Evolutionary conservation across 2,329 filamentous ascomycete genomes (phyloP).

Genomic region (Nectriaceae sp.): DNA sequence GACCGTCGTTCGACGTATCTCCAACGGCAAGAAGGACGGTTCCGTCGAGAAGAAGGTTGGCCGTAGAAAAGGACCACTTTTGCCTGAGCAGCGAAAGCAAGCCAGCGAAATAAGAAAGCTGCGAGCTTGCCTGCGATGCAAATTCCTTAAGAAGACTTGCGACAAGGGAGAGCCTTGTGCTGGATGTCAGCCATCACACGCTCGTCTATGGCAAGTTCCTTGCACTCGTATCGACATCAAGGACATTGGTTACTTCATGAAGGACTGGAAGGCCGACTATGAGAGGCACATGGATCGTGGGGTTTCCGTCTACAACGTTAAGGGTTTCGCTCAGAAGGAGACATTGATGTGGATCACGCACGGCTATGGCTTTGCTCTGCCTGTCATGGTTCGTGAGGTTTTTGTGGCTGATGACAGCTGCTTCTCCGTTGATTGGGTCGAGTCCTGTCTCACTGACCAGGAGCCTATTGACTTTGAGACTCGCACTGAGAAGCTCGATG

Average conservation of each 20-base stretch:
- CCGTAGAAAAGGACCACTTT: constrained; percentile 82
- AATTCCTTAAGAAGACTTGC: constrained; percentile 98
- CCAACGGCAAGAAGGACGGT: constrained; percentile 76
- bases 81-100: constrained; percentile 93
- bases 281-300: constrained; percentile 85
- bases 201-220: constrained; percentile 93
- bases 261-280: constrained; percentile 98
- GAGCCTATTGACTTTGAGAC: constrained; percentile 81
- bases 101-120: constrained; percentile 96
- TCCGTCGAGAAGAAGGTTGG: constrained; percentile 88
- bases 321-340: constrained; percentile 72
- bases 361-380: constrained; percentile 90
- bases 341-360: constrained; percentile 89
- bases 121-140: constrained; percentile 90
- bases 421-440: constrained; percentile 92
- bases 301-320: constrained; percentile 93
- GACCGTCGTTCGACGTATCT: constrained; percentile 78
- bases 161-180: constrained; percentile 96
- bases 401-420: constrained; percentile 90
- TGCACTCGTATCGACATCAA: constrained; percentile 99
- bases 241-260: constrained; percentile 98
- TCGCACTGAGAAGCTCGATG: constrained; percentile 84
- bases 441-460: constrained; percentile 68
- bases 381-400: constrained; percentile 91
- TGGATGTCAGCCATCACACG: constrained; percentile 93